Evolutionary conservation across 805 yeast species (phyloP), one percentile per base, ranked within the genome.

Genomic region (Barnettozyma wickerhamii): DNA sequence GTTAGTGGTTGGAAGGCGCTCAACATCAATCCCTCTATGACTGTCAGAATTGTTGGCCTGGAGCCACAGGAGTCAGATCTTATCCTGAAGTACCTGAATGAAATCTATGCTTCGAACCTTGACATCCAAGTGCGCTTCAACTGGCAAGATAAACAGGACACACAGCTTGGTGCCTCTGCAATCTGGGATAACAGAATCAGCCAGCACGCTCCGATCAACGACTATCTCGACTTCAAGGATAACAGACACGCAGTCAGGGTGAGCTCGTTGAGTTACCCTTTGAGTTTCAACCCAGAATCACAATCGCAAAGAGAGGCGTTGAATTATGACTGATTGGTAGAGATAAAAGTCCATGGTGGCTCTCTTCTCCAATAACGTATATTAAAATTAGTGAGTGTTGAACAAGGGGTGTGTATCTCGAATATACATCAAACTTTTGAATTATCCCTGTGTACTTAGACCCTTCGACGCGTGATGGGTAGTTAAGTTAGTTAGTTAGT

Each of bases 1-100:
- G 79, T 71, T 9, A 78, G 83, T 33, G 81, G 81, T 20, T 72
- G 79, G 80, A 78, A 77, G 59, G 61, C 77, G 2, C 59, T 77
- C 47, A 75, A 64, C 46, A 75, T 74, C 33, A 75, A 74, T 59
- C 65, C 76, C 40, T 56, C 63, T 7, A 66, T 66, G 66, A 72
- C 77, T 10, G 60, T 51, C 26, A 63, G 73, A 45, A 76, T 76
- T 42, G 66, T 71, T 13, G 81, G 78, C 4, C 63, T 76, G 30
- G 68, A 69, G 37, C 69, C 70, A 19, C 72, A 58, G 38, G 81
- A 76, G 58, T 64, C 72, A 13, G 66, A 66, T 24, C 43, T 66
- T 5, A 65, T 76, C 39, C 62, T 74, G 50, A 62, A 66, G 29
- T 71, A 71, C 48, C 60, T 77, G 35, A 68, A 52, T 49, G 58